Conservation (phyloP, 2,329 filamentous ascomycete genomes). For the Endoconidiophora laricicola region DNA sequence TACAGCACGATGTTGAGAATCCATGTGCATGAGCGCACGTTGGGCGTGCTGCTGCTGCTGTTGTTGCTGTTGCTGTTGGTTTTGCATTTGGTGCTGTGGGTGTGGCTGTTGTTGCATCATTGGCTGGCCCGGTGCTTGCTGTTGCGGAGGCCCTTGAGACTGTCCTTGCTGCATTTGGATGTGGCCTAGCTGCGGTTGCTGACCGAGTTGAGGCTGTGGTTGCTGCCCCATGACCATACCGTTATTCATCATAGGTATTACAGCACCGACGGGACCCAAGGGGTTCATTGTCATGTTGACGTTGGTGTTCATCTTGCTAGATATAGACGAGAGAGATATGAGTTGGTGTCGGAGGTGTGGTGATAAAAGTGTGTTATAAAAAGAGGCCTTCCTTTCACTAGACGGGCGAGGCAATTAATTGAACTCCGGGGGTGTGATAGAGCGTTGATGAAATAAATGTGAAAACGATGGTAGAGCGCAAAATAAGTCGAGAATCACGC, state of each 20-base stretch:
- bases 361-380: background rate
- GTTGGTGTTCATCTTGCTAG: conserved; percentile 35
- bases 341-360: background rate
- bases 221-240: conserved; percentile 20
- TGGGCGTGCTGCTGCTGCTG: conserved; percentile 23
- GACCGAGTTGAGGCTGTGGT: conserved; percentile 16
- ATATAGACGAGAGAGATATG: background rate
- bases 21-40: conserved; percentile 1
- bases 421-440: no score
- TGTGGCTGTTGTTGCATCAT: conserved; percentile 18
- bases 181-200: background rate
- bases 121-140: conserved; percentile 5
- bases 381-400: conserved; percentile 14
- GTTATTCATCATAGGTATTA: conserved; percentile 53
- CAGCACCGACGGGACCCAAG: conserved; percentile 49
- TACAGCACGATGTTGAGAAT: conserved; percentile 35
- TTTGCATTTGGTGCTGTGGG: conserved; percentile 4
- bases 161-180: background rate
- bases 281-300: conserved; percentile 50
- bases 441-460: no score
- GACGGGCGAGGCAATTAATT: no score
- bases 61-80: background rate
- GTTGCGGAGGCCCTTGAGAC: conserved; percentile 9
- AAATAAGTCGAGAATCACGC: no score
- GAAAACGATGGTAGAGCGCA: no score